Evolutionary conservation across 2,329 filamentous ascomycete genomes (phyloP).

Genomic region (Atkinsonella texensis): DNA sequence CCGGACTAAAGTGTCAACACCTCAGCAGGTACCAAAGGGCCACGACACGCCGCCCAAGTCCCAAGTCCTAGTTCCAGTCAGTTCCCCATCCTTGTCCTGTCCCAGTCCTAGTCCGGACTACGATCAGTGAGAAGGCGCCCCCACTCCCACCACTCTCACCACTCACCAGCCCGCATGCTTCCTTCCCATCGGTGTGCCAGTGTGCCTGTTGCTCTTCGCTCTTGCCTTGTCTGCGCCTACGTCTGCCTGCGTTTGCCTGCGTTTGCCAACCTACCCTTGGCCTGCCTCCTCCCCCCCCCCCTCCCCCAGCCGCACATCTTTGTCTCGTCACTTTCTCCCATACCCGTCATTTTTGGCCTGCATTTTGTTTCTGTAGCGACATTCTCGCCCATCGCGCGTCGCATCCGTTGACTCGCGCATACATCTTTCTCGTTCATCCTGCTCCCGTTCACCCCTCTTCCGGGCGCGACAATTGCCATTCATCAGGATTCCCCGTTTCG

Average conservation of each 20-base stretch:
- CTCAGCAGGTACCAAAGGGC: not conserved
- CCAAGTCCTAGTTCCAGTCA: not conserved
- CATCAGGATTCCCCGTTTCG: not conserved
- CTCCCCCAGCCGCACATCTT: conserved; percentile 3
- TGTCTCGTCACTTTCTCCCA: not conserved
- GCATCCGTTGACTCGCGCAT: conserved; percentile 1
- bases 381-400: not conserved
- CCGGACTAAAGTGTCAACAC: too few relatives aligned
- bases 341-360: not conserved
- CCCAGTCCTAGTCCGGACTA: not conserved
- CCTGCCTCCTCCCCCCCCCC: too few relatives aligned
- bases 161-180: not conserved
- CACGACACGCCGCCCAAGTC: not conserved
- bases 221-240: conserved; percentile 8
- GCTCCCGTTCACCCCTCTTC: not conserved
- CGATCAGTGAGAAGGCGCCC: conserved; percentile 4
- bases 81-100: not conserved
- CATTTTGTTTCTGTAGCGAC: conserved; percentile 1
- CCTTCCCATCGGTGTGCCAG: not conserved
- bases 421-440: too few relatives aligned
- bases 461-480: not conserved
- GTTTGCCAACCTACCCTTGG: not conserved
- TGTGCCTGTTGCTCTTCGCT: conserved; percentile 1
- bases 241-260: conserved; percentile 7
- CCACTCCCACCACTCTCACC: not conserved